phyloP scores from a whole-genome alignment of 1,284 basidiomycete species.

The Rhodofomes roseus region DNA sequence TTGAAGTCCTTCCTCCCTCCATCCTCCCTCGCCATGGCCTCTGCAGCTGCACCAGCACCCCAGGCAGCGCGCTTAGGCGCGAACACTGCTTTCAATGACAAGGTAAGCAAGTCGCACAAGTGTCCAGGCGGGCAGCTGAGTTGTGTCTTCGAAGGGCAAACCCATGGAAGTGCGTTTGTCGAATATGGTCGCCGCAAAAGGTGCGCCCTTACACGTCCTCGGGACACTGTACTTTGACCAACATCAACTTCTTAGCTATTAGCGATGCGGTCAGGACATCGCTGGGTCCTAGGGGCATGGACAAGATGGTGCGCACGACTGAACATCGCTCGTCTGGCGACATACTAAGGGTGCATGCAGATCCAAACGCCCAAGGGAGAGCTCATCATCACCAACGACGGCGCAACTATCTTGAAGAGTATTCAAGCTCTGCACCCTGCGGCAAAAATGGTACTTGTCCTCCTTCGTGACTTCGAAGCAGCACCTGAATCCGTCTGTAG shows the following conservation, averaged over 20 bases:
- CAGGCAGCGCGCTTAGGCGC: slow-evolving; percentile 33
- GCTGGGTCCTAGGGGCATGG: slow-evolving; percentile 97
- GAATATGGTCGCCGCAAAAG: slow-evolving; percentile 96
- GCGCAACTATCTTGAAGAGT: slow-evolving; percentile 96
- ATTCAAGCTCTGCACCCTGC: slow-evolving; percentile 98
- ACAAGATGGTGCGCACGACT: slow-evolving; percentile 84
- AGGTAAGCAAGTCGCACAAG: slow-evolving; percentile 40
- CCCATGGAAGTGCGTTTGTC: slow-evolving; percentile 92
- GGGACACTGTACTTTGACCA: slow-evolving; percentile 8
- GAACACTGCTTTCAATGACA: slow-evolving; percentile 82
- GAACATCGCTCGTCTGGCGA: background rate
- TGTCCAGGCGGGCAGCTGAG: slow-evolving; percentile 20
- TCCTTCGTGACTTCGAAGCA: background rate
- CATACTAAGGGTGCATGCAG: slow-evolving; percentile 39
- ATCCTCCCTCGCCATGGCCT: slow-evolving; percentile 36
- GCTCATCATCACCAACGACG: slow-evolving; percentile 98
- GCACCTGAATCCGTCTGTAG: slow-evolving; percentile 34
- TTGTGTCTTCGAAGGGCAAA: slow-evolving; percentile 59
- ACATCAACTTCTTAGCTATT: slow-evolving; percentile 61
- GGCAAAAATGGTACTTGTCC: slow-evolving; percentile 81
- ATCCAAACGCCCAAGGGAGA: slow-evolving; percentile 98
- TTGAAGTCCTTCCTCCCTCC: slow-evolving; percentile 6
- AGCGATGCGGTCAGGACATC: slow-evolving; percentile 97
- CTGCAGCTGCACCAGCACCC: slow-evolving; percentile 33
- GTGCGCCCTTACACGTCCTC: slow-evolving; percentile 37